Evolutionary conservation across 2,329 filamentous ascomycete species (phyloP).

Genomic region (Sporothrix euskadiensis): DNA sequence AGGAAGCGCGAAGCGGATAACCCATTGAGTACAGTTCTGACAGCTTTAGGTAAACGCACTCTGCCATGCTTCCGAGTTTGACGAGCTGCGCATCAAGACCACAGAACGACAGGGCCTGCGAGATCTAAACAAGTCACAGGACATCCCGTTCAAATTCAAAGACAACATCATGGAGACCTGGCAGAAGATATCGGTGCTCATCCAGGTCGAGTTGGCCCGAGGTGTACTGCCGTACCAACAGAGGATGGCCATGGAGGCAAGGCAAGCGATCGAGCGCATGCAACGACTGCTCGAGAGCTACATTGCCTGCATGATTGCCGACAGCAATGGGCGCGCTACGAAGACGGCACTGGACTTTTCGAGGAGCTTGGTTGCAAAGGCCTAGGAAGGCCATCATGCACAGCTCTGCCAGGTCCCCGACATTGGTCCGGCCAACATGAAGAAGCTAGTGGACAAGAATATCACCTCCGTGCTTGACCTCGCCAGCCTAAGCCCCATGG

Average conservation of each 20-base stretch:
- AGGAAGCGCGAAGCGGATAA: not conserved
- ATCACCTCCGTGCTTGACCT: slow-evolving; percentile 73
- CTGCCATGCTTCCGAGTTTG: slow-evolving; percentile 70
- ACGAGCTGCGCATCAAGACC: slow-evolving; percentile 67
- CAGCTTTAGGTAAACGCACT: slow-evolving; percentile 61
- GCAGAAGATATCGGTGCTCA: slow-evolving; percentile 75
- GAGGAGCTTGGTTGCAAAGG: slow-evolving; percentile 70
- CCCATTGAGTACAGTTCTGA: not conserved
- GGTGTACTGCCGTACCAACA: slow-evolving; percentile 55
- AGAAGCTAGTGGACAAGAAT: slow-evolving; percentile 70
- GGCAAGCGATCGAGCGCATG: slow-evolving; percentile 65
- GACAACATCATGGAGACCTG: slow-evolving; percentile 64
- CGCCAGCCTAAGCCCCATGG: slow-evolving; percentile 63
- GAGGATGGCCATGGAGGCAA: slow-evolving; percentile 61
- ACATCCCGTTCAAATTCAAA: slow-evolving; percentile 70
- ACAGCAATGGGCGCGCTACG: slow-evolving; percentile 64
- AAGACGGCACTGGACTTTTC: slow-evolving; percentile 73
- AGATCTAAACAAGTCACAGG: slow-evolving; percentile 67
- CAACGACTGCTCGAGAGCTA: slow-evolving; percentile 73
- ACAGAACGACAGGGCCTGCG: slow-evolving; percentile 71
- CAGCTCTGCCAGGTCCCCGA: slow-evolving; percentile 82
- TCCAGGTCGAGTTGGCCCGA: slow-evolving; percentile 71
- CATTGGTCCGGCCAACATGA: slow-evolving; percentile 72
- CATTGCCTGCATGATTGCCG: slow-evolving; percentile 66
- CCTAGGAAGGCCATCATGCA: slow-evolving; percentile 78